Evolutionary conservation across 768 basidiomycete species (phyloP), one percentile per base, ranked within the genome.

Genomic region (Boletus rufocinnamomeus): DNA sequence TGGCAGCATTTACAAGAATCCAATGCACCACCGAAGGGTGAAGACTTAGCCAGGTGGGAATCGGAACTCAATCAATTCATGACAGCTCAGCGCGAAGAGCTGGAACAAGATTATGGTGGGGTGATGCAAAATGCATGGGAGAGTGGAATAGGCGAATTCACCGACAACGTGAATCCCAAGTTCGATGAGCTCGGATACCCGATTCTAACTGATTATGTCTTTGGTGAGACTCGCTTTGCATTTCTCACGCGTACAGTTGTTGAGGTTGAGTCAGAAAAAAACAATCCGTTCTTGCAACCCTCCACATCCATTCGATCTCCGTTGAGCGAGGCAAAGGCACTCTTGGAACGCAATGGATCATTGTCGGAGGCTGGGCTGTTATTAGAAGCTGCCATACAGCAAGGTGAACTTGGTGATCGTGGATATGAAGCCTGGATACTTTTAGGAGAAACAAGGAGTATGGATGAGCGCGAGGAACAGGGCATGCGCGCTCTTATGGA

Each of bases 371-470:
- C 88, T 14, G 89, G 88, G 0, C 78, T 94, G 41, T 78, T 96
- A 66, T 78, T 98, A 23, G 96, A 99, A 75, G 93, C 93, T 16
- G 93, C 93, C 38, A 91, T 98, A 58, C 87, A 91, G 73, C 81
- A 81, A 63, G 90, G 88, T 11, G 88, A 93, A 57, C 74, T 89
- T 9, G 92, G 91, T 27, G 84, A 88, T 66, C 88, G 86, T 27
- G 86, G 91, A 50, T 92, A 87, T 52, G 95, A 96, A 70, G 83
- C 94, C 0, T 99, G 96, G 96, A 86, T 93, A 52, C 78, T 96
- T 21, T 78, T 98, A 2, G 96, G 96, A 11, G 91, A 95, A 72
- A 89, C 89, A 0, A 82, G 94, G 57, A 87, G 86, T 64, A 89
- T 94, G 92, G 92, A 94, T 62, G 92, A 94, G 69, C 84, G 89